Conservation (phyloP, 2,329 filamentous ascomycete genomes). For the Cercospora janseana region DNA sequence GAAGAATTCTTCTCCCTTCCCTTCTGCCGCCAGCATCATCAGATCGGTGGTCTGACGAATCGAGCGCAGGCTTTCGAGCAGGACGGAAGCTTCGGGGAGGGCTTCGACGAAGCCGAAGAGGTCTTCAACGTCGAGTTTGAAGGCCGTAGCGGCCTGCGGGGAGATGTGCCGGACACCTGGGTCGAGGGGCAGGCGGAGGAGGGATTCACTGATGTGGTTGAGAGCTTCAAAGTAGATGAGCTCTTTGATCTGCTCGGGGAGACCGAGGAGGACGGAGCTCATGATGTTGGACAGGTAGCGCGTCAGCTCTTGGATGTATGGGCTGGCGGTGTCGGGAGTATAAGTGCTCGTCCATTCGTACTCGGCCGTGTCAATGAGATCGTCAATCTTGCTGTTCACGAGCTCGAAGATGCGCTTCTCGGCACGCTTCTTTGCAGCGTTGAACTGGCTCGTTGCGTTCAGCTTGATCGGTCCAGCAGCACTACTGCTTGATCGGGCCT, state of each 20-base stretch:
- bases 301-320: conserved; percentile 93
- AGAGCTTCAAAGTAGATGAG: conserved; percentile 97
- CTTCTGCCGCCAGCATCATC: conserved; percentile 68
- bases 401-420: conserved; percentile 98
- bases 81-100: conserved; percentile 75
- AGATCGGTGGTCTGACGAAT: conserved; percentile 88
- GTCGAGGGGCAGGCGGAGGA: conserved; percentile 65
- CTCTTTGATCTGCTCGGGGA: conserved; percentile 96
- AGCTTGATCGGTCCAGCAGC: conserved; percentile 77
- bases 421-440: conserved; percentile 87
- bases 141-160: conserved; percentile 74
- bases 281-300: conserved; percentile 94
- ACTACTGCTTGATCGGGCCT: conserved; percentile 77
- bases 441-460: conserved; percentile 80
- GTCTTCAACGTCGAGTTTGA: conserved; percentile 80
- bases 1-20: conserved; percentile 88
- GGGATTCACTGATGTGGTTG: conserved; percentile 72
- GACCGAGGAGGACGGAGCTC: conserved; percentile 84
- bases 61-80: conserved; percentile 87
- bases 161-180: conserved; percentile 81
- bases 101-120: conserved; percentile 82
- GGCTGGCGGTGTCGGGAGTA: conserved; percentile 71
- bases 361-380: conserved; percentile 93
- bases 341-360: conserved; percentile 80
- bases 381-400: conserved; percentile 97